These are phyloP conservation scores for Hanseniaspora thailandica DNA, from an alignment of 805 yeast genomes.

Conservation along the genomic window DNA sequence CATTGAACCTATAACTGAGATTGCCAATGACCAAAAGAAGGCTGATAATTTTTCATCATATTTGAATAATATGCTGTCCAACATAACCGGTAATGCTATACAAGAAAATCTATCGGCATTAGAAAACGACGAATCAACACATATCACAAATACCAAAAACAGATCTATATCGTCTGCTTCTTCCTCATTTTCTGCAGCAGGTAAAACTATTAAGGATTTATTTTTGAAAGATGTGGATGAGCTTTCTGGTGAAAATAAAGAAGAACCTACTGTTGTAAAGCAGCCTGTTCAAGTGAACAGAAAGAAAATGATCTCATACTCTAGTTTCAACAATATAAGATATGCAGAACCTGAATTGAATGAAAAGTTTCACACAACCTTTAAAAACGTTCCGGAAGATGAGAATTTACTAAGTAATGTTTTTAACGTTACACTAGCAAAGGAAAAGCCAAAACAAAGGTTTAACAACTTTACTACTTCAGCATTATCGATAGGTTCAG, in stretches of 20 bases:
- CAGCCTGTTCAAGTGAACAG: neutral
- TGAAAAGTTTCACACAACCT: constrained; percentile 64
- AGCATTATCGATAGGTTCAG: constrained; percentile 11
- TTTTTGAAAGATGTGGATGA: constrained; percentile 10
- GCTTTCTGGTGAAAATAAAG: neutral
- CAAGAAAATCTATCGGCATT: neutral
- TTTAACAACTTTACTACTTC: neutral
- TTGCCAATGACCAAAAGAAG: neutral
- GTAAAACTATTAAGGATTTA: constrained; percentile 7
- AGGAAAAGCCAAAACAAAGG: constrained; percentile 35
- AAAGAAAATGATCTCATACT: neutral
- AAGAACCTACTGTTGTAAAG: neutral
- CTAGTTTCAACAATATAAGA: constrained; percentile 23
- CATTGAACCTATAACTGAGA: neutral
- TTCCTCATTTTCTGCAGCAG: constrained; percentile 10
- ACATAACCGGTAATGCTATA: constrained; percentile 2
- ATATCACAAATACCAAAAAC: neutral
- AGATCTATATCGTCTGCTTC: constrained; percentile 3
- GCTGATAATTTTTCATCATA: neutral
- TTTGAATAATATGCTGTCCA: constrained; percentile 6
- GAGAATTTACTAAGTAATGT: constrained; percentile 69
- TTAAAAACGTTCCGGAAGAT: constrained; percentile 51
- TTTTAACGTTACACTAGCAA: constrained; percentile 76
- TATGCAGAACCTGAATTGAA: constrained; percentile 56
- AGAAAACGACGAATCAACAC: neutral